Conservation (phyloP, 2,329 filamentous ascomycete species). For the Botrytis fabae region DNA sequence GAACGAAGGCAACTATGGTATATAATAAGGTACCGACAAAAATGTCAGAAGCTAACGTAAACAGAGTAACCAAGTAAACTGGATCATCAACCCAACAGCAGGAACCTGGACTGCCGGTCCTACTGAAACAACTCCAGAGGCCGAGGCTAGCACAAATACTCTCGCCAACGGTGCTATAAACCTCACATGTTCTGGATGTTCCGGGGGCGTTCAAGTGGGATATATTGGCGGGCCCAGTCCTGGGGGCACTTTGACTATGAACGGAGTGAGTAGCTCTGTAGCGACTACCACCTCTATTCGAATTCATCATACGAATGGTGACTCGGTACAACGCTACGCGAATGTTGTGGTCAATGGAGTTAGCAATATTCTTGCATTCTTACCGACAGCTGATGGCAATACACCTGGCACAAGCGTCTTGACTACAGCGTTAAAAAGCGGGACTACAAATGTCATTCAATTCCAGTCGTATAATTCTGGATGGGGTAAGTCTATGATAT, state of each 20-base stretch:
- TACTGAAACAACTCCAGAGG: conserved; percentile 52
- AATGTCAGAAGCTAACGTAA: conserved; percentile 6
- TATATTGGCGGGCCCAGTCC: conserved; percentile 53
- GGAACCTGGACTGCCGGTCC: conserved; percentile 49
- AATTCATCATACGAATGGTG: conserved; percentile 58
- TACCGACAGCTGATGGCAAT: conserved; percentile 50
- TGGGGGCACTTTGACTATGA: conserved; percentile 51
- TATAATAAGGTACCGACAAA: not conserved
- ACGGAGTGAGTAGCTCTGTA: conserved; percentile 46
- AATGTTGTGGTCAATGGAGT: conserved; percentile 58
- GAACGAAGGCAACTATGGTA: conserved; percentile 51
- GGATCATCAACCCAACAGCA: conserved; percentile 49
- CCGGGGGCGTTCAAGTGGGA: conserved; percentile 50
- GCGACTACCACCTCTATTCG: conserved; percentile 52
- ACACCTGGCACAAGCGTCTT: conserved; percentile 50
- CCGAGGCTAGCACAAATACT: conserved; percentile 46
- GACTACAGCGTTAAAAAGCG: conserved; percentile 50
- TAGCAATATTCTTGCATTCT: conserved; percentile 53
- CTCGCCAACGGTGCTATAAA: conserved; percentile 49
- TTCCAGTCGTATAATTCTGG: conserved; percentile 46
- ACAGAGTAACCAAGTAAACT: conserved; percentile 53
- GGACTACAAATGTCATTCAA: conserved; percentile 50
- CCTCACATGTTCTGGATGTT: conserved; percentile 54
- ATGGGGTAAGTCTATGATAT: conserved; percentile 41
- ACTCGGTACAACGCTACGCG: conserved; percentile 53